Base-by-base conservation (phyloP, 192 early-diverging fungal genomes). In the Hyaloraphidium curvatum region DNA sequence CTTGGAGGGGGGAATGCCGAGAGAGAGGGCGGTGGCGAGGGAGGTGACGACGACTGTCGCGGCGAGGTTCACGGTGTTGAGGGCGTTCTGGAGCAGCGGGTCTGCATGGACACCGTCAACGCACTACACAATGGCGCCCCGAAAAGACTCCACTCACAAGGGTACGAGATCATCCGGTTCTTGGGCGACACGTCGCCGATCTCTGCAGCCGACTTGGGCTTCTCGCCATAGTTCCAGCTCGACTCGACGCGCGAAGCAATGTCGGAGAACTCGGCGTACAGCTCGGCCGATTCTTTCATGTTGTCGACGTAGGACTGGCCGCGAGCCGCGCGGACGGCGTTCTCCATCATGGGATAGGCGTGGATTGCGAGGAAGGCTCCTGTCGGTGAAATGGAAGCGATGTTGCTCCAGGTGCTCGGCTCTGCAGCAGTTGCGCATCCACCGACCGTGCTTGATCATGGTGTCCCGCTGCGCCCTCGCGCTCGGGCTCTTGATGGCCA, bases 191-290 rank as follows among this genome's bases (percentile, higher is more conserved):
- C 43, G 43, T 14, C 9, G 7, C 19, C 17, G 23, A 48, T 48
- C 43, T 48, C 43, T n/a, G n/a, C n/a, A 4, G 7, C 23, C 25
- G 43, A 22, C 14, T 22, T 14, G 23, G 43, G 43, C 23, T 48
- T 48, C 43, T 48, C 14, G 23, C 43, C 43, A 19, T 48, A 48
- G 17, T 14, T 11, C 43, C 43, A 48, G 43, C 17, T 5, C 14
- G 11, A 5, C 7, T 14, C 17, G 7, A 9, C 4, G 7, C 17
- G 14, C 14, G 43, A 5, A 7, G 43, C 43, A 25, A 48, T 48
- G 7, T 48, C 17, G 11, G 43, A 14, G 23, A 48, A 48, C 19
- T 48, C 43, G 43, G 43, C 43, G 43, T 48, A 48, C 43, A 48
- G 23, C 23, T 48, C 7, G 14, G 43, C 43, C 7, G 7, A 11